Percentiles rank a stretch among this genome's conserved stretches.
Evolutionary conservation across 2,329 filamentous ascomycete genomes (phyloP).

Genomic region (Cytospora mali): DNA sequence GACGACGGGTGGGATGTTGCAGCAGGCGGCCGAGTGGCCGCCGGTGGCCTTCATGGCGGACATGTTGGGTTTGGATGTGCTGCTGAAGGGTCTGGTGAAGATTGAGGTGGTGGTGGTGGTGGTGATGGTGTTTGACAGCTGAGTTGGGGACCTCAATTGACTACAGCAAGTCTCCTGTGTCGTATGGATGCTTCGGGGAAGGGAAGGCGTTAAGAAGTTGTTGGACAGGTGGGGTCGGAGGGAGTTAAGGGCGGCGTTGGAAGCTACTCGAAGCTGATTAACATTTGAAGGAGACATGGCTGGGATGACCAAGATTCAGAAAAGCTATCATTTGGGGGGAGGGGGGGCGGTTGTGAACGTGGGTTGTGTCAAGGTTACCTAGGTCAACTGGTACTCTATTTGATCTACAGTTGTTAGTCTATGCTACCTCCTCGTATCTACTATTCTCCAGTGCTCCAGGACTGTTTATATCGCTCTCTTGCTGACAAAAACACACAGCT

Average conservation of each 20-base stretch:
- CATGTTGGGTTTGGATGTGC: conserved; percentile 35
- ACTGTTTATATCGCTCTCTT: too few species aligned
- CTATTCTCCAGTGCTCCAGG: too few species aligned
- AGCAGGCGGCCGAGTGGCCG: conserved; percentile 46
- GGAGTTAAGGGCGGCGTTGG: conserved; percentile 7
- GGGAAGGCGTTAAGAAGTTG: neutral
- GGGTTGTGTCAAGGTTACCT: neutral
- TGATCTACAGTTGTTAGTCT: too few species aligned
- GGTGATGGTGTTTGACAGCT: neutral
- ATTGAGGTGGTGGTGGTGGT: neutral
- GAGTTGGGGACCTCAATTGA: neutral
- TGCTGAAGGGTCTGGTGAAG: conserved; percentile 6
- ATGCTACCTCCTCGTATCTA: too few species aligned
- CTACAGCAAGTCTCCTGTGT: conserved; percentile 13
- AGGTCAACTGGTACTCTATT: too few species aligned
- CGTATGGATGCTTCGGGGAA: neutral
- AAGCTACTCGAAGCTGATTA: conserved; percentile 18
- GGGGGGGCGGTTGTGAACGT: too few species aligned
- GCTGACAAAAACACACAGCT: too few species aligned
- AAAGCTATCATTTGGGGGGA: too few species aligned
- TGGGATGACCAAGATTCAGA: too few species aligned
- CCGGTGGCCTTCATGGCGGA: conserved; percentile 39
- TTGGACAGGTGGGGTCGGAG: conserved; percentile 13
- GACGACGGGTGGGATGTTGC: conserved; percentile 52
- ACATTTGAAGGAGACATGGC: conserved; percentile 14